These are phyloP conservation scores for Cicer cuneatum DNA, from an alignment of 306 rosid species.

Conservation along the genomic window DNA sequence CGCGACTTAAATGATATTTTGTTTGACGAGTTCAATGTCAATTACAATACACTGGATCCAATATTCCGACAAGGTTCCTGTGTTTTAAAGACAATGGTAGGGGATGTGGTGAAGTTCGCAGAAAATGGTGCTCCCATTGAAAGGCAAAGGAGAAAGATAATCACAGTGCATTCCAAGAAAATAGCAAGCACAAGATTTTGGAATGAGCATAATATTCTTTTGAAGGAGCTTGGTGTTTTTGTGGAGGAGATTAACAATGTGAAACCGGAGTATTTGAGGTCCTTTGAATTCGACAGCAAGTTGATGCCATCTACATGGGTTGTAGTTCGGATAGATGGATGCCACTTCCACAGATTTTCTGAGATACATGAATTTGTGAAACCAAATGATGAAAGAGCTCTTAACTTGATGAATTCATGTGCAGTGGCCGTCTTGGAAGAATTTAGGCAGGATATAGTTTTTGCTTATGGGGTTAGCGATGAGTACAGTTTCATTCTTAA, in stretches of 20 bases:
- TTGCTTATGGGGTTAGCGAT: conserved; percentile 81
- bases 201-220: conserved; percentile 62
- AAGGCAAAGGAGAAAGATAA: conserved; percentile 63
- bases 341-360: conserved; percentile 86
- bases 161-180: conserved; percentile 62
- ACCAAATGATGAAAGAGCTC: conserved; percentile 85
- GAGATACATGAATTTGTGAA: conserved; percentile 78
- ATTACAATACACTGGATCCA: conserved; percentile 61
- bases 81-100: conserved; percentile 63
- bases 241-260: conserved; percentile 67
- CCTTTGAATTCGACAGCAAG: conserved; percentile 67
- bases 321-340: conserved; percentile 77
- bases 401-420: conserved; percentile 83
- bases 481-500: conserved; percentile 80
- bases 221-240: conserved; percentile 79
- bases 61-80: conserved; percentile 82
- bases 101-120: conserved; percentile 67
- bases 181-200: conserved; percentile 64
- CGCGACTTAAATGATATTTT: conserved; percentile 64
- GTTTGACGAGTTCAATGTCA: conserved; percentile 64
- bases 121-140: conserved; percentile 66
- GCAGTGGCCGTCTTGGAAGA: conserved; percentile 70
- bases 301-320: conserved; percentile 83
- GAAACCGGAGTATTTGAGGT: conserved; percentile 71
- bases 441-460: conserved; percentile 67